These are phyloP conservation scores for Begonia loranthoides DNA, from an alignment of 306 rosid species.

Conservation along the genomic window DNA sequence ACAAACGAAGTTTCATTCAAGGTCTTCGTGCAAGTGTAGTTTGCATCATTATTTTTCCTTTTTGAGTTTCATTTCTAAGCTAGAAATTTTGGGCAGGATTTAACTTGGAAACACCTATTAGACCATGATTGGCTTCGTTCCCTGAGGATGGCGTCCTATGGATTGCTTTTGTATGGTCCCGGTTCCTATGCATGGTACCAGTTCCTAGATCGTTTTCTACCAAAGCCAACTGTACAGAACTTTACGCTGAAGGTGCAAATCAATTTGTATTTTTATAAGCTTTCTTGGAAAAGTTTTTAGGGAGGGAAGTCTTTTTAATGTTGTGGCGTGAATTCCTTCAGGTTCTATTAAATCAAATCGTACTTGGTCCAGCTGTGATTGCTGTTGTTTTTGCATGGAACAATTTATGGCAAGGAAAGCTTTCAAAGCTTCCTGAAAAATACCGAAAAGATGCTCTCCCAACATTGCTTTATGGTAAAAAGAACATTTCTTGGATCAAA, in stretches of 20 bases:
- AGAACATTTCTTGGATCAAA: slow-evolving; percentile 2
- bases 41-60: too few relatives aligned
- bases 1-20: too few relatives aligned
- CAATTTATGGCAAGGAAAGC: slow-evolving; percentile 64
- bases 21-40: too few relatives aligned
- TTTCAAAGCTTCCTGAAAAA: slow-evolving; percentile 71
- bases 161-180: slow-evolving; percentile 81
- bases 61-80: too few relatives aligned
- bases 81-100: slow-evolving; percentile 29
- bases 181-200: slow-evolving; percentile 95
- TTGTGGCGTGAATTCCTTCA: slow-evolving; percentile 16
- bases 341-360: slow-evolving; percentile 87
- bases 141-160: slow-evolving; percentile 82
- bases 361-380: slow-evolving; percentile 83
- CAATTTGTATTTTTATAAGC: slow-evolving; percentile 1
- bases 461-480: slow-evolving; percentile 58
- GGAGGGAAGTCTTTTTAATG: too few relatives aligned
- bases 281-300: too few relatives aligned
- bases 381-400: slow-evolving; percentile 93
- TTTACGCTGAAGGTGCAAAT: slow-evolving; percentile 53
- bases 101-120: slow-evolving; percentile 25
- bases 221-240: slow-evolving; percentile 46
- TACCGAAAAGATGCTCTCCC: slow-evolving; percentile 72
- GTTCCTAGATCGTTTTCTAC: slow-evolving; percentile 51
- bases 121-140: slow-evolving; percentile 88